A percentile compares a stretch with the other conserved stretches of the same genome.
Evolutionary conservation across 73 alveolate genomes (phyloP).

Genomic region (Paramecium primaurelia): DNA sequence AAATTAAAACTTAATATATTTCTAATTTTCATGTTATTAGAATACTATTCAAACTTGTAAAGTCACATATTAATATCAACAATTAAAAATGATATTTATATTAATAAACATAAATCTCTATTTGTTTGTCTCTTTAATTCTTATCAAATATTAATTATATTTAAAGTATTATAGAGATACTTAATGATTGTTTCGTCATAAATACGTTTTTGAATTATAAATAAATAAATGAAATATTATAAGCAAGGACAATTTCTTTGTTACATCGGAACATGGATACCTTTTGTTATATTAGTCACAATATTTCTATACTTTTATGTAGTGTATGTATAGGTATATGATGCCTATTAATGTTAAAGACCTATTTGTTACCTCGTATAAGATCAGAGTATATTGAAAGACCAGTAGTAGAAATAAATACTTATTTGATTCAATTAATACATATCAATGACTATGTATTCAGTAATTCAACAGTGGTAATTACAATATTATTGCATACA

Average conservation of each 20-base stretch:
- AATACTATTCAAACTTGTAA: no score
- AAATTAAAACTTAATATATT: no score
- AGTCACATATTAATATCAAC: no score
- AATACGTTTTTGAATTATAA: background rate
- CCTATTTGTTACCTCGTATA: background rate
- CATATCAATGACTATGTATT: constrained; percentile 29
- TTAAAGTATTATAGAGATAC: background rate
- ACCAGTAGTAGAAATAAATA: background rate
- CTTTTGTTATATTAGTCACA: background rate
- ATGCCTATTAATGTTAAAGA: background rate
- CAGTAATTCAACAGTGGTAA: background rate
- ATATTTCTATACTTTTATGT: constrained; percentile 18
- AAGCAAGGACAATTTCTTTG: background rate
- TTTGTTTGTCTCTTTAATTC: no score
- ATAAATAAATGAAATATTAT: background rate
- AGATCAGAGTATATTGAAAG: background rate
- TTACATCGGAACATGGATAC: constrained; percentile 2
- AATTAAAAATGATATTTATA: no score
- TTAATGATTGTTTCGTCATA: background rate
- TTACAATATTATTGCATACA: background rate
- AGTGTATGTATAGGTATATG: constrained; percentile 1
- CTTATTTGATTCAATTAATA: background rate
- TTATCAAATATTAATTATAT: background rate
- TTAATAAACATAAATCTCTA: no score
- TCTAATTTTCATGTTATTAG: no score